Percentiles rank a stretch among this genome's conserved stretches.
Evolutionary conservation across 2,329 filamentous ascomycete genomes (phyloP).

Genomic region (Phyllosticta citribraziliensis): DNA sequence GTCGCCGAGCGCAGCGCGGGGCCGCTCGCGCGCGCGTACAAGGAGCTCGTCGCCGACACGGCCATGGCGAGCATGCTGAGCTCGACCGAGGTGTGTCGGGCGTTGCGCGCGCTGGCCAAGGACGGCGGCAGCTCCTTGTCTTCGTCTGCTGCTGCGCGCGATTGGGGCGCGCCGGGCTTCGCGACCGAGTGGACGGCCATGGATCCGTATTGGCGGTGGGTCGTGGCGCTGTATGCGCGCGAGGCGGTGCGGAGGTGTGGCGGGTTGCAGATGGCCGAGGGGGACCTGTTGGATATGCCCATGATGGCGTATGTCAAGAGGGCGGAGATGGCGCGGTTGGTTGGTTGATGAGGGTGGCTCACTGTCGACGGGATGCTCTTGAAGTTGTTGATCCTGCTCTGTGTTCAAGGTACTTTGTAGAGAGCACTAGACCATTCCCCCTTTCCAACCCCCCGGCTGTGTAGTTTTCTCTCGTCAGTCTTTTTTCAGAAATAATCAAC

Average conservation of each 20-base stretch:
- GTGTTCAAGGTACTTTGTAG: too few relatives aligned
- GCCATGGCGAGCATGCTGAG: neutral
- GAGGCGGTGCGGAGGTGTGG: slow-evolving; percentile 34
- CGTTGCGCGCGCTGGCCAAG: neutral
- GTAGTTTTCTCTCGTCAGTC: too few relatives aligned
- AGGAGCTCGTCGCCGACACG: slow-evolving; percentile 22
- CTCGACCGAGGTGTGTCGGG: neutral
- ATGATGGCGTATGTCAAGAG: too few relatives aligned
- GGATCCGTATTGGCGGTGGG: slow-evolving; percentile 39
- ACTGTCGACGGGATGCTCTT: too few relatives aligned
- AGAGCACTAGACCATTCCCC: too few relatives aligned
- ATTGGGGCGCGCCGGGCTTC: slow-evolving; percentile 11
- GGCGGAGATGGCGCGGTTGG: too few relatives aligned
- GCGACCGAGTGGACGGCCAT: neutral
- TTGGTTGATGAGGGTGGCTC: too few relatives aligned
- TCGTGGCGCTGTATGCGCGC: slow-evolving; percentile 30
- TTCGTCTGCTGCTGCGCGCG: neutral
- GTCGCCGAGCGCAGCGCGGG: slow-evolving; percentile 33
- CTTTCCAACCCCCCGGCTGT: too few relatives aligned
- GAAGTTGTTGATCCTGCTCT: too few relatives aligned
- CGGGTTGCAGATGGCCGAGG: slow-evolving; percentile 31
- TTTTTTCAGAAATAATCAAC: too few relatives aligned
- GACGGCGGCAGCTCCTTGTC: neutral
- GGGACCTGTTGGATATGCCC: slow-evolving; percentile 21
- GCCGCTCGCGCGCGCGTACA: slow-evolving; percentile 28